Base-by-base conservation (phyloP, 164 flowering plant species). In the Stephania yunnanensis region DNA sequence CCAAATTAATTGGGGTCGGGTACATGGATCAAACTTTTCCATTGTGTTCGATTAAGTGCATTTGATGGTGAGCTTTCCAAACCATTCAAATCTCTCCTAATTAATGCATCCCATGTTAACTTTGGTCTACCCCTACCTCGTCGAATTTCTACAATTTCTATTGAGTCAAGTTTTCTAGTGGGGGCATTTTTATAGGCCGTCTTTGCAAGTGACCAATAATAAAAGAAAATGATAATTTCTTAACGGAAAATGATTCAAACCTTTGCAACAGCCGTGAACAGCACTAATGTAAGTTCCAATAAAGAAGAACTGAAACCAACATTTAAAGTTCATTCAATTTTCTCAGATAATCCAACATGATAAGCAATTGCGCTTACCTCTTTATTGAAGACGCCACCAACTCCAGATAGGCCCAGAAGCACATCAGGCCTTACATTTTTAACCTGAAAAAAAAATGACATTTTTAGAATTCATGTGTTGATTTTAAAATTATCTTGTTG, bases 321-420 rank as follows among this genome's bases (percentile, higher is more conserved):
- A 20, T 22, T 3, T n/a, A 12, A 20, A 20, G 58, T 20, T 71
- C 15, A 25, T 58, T 71, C 15, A 25, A 31, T 20, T n/a, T 10
- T 29, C 19, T 52, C 12, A 22, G 45, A 6, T 25, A 36, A 36
- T 36, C 42, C 42, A 36, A 22, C 42, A 70, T 29, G 70, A 71
- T 53, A 61, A 25, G 44, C 72, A 15, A 10, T 70, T n/a, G 30
- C 3, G 52, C 55, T 67, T 22, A 89, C 99, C 98, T 94, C 89
- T 78, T 90, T 92, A 82, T 76, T 86, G 83, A 96, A 96, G 80
- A 96, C 77, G 68, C 97, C 96, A 30, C 98, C 98, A 80, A 90
- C 97, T 81, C 98, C 98, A 81, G 98, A 93, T 78, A 93, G 82
- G 76, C 98, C 98, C 77, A 93, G 91, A 84, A 93, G 91, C 80